Evolutionary conservation across 2,329 filamentous ascomycete genomes (phyloP), one percentile per base, ranked within the genome.

Genomic region (Fusarium anguioides): DNA sequence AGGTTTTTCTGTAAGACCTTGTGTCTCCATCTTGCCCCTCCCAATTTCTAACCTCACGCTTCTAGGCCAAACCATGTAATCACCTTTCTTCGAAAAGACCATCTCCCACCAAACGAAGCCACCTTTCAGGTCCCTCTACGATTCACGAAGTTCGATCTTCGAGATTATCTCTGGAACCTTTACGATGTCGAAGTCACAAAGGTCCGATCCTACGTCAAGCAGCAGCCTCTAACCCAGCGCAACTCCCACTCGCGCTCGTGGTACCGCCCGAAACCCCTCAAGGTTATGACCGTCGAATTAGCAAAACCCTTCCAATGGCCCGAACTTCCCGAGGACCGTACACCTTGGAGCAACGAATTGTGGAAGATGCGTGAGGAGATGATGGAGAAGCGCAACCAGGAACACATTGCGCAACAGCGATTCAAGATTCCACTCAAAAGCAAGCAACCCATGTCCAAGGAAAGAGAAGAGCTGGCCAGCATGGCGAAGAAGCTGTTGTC

Each of bases 261-360:
- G 83, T 90, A 88, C 78, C 87, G 95, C 23, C 91, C 92, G 24
- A 84, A 86, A 67, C 82, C 89, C 47, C 86, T 89, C 74, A 99
- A 99, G 86, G 91, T 90, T 79, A 99, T 99, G 96, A 97, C 91
- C 39, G 93, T 96, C 41, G 92, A 97, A 83, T 87, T 99, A 82
- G 87, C 86, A 64, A 83, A 90, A 82, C 93, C 94, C 6, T 99
- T 99, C 81, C 88, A 92, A 56, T 98, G 93, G 91, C 96, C 96
- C 2, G 85, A 88, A 67, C 78, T 83, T 69, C 91, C 93, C 6
- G 79, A 83, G 67, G 85, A 91, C 75, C 82, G 87, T 64, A 77
- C 83, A 57, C 79, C 82, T 76, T 94, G 90, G 89, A 89, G 89
- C 77, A 83, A 88, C 68, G 79, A 84, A n/a, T 79, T 87, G 53